Base-by-base conservation (phyloP, 257 asterid genomes). In the Solanum tarijense region DNA sequence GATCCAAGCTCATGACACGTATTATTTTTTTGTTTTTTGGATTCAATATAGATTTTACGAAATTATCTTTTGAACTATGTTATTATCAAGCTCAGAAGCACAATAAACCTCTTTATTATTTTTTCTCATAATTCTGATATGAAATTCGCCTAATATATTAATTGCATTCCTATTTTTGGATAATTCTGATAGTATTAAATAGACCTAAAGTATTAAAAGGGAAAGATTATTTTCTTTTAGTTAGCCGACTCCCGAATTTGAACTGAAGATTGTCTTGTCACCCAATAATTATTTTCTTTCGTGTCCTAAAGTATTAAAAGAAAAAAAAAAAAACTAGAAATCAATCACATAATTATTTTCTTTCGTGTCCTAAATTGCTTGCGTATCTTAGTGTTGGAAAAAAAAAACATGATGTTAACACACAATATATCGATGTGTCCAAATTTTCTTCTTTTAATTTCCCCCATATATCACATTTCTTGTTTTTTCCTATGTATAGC, bases 361-460 rank as follows among this genome's bases (percentile, higher is more conserved):
- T 29, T 76, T 76, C 83, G 25, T 38, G 58, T 76, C 83, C 83
- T 38, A 76, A 76, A 76, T 76, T 76, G 58, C 83, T 76, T 76
- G 58, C 34, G 83, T 76, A 74, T 74, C 9, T 35, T 72, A 74
- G 29, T 74, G 48, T 34, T 73, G 13, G 83, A 10, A 74, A 74
- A 35, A 34, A 32, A 38, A 29, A 12, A n/a, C 5, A 75, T 38
- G 83, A 76, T 76, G 83, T 75, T 23, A 38, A 75, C 58, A 23
- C 46, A 23, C 29, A 32, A 72, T 34, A 72, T 9, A 32, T 71
- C 25, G 25, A 4, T 16, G 25, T 72, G 12, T 72, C 41, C 43
- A 72, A n/a, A 32, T 72, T 32, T 72, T 72, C 41, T 16, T 12
- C 25, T 32, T 71, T 31, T 71, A 71, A 71, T 71, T 31, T 14